A percentile compares a stretch with the other conserved stretches of the same genome.
phyloP scores from a whole-genome alignment of 768 basidiomycete species.

The Termitomyces sp. region DNA sequence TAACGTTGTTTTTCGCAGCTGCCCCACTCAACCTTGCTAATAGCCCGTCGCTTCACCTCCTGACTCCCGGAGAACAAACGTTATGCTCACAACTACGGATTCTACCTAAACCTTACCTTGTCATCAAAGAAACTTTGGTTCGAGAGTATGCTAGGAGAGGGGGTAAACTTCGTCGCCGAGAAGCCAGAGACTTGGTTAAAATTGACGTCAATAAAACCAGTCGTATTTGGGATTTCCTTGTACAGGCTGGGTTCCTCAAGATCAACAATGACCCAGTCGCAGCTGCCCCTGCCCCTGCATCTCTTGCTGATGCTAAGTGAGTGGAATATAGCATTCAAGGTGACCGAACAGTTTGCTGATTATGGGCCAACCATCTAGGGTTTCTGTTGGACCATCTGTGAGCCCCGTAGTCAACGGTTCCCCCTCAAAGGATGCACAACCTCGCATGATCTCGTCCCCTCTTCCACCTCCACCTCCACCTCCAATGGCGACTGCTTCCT shows the following conservation, averaged over 20 bases:
- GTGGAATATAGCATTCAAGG: constrained; percentile 7
- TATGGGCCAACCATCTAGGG: neutral
- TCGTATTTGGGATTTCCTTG: constrained; percentile 89
- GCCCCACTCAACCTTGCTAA: constrained; percentile 86
- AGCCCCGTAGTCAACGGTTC: constrained; percentile 26
- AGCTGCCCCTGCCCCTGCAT: constrained; percentile 6
- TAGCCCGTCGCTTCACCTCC: constrained; percentile 82
- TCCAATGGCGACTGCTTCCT: constrained; percentile 23
- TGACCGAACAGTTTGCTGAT: neutral
- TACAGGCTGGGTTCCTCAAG: constrained; percentile 76
- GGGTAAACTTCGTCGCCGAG: constrained; percentile 81
- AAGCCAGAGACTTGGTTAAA: constrained; percentile 86
- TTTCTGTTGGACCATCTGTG: constrained; percentile 11
- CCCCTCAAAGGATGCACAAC: constrained; percentile 27
- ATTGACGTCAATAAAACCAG: constrained; percentile 93
- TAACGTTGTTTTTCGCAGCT: constrained; percentile 21
- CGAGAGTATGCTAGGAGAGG: constrained; percentile 88
- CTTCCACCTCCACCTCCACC: constrained; percentile 25
- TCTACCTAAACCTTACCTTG: constrained; percentile 90
- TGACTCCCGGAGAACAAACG: constrained; percentile 80
- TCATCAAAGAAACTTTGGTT: constrained; percentile 92
- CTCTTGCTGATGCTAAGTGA: constrained; percentile 32
- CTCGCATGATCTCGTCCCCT: constrained; percentile 11
- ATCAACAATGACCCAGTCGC: constrained; percentile 49
- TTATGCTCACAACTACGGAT: constrained; percentile 89